A percentile compares a stretch with the other conserved stretches of the same genome.
phyloP scores from a whole-genome alignment of 2,329 filamentous ascomycete species.

The Thermothelomyces thermophilus region DNA sequence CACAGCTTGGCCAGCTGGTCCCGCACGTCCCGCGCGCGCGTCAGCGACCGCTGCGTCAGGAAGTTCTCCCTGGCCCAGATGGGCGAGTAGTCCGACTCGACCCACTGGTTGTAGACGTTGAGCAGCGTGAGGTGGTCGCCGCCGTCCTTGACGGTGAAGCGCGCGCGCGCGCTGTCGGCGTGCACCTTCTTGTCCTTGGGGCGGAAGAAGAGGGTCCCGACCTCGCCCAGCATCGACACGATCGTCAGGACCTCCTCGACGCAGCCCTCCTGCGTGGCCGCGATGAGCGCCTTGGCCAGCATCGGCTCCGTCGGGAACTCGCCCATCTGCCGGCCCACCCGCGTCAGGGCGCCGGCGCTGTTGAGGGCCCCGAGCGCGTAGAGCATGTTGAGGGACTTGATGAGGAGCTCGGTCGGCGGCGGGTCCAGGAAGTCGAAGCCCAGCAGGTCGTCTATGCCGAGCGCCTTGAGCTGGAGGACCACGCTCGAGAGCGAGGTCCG shows the following conservation, averaged over 20 bases:
- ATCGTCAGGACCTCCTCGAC: conserved; percentile 89
- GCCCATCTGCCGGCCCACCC: conserved; percentile 86
- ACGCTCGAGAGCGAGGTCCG: conserved; percentile 80
- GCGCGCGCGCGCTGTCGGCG: conserved; percentile 79
- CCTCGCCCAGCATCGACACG: conserved; percentile 89
- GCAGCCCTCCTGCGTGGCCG: conserved; percentile 83
- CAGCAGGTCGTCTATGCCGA: conserved; percentile 87
- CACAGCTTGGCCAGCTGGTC: conserved; percentile 90
- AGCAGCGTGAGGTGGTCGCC: conserved; percentile 85
- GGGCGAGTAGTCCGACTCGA: conserved; percentile 79
- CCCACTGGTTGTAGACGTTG: conserved; percentile 94
- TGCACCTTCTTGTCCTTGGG: conserved; percentile 97
- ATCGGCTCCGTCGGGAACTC: conserved; percentile 92
- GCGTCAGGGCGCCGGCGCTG: conserved; percentile 81
- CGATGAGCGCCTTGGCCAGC: conserved; percentile 82
- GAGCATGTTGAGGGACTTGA: conserved; percentile 80
- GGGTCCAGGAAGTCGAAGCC: conserved; percentile 97
- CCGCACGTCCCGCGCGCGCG: conserved; percentile 80
- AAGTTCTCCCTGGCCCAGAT: conserved; percentile 93
- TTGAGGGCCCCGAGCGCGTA: conserved; percentile 88
- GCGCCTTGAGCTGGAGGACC: conserved; percentile 77
- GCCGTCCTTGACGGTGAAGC: conserved; percentile 85
- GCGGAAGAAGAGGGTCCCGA: conserved; percentile 83
- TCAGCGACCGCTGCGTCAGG: conserved; percentile 82
- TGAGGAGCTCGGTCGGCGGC: conserved; percentile 81